Evolutionary conservation across 2,329 filamentous ascomycete species (phyloP).

Genomic region (Passalora sequoiae): DNA sequence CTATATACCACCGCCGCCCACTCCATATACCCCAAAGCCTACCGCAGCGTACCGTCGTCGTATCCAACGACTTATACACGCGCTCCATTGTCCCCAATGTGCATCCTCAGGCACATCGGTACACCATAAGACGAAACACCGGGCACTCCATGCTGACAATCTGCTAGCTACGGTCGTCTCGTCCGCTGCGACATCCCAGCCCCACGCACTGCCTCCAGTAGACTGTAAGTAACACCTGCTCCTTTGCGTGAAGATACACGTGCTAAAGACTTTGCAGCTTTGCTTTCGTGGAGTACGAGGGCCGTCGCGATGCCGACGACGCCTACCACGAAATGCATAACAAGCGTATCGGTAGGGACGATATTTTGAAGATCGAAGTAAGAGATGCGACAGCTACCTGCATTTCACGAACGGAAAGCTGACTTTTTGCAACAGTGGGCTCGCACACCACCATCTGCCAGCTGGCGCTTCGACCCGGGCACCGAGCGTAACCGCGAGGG

Average conservation of each 20-base stretch:
- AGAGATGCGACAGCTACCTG: too few relatives aligned
- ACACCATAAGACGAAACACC: too few relatives aligned
- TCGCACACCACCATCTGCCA: slow-evolving; percentile 92
- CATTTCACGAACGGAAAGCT: too few relatives aligned
- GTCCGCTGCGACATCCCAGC: slow-evolving; percentile 98
- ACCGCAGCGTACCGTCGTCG: too few relatives aligned
- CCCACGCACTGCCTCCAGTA: slow-evolving; percentile 84
- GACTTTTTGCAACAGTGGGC: slow-evolving; percentile 69
- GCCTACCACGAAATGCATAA: slow-evolving; percentile 99
- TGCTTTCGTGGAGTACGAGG: slow-evolving; percentile 98
- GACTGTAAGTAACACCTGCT: slow-evolving; percentile 84
- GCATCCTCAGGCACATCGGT: too few relatives aligned
- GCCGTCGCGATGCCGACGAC: slow-evolving; percentile 94
- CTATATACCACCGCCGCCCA: neutral
- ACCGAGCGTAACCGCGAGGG: slow-evolving; percentile 62
- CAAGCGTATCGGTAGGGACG: slow-evolving; percentile 93
- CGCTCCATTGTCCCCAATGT: too few relatives aligned
- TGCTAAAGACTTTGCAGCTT: slow-evolving; percentile 58
- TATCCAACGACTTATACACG: too few relatives aligned
- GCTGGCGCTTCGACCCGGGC: slow-evolving; percentile 95
- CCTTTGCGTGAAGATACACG: slow-evolving; percentile 11
- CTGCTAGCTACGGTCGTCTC: slow-evolving; percentile 82
- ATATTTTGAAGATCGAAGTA: slow-evolving; percentile 96
- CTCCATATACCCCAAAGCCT: neutral
- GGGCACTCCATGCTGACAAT: slow-evolving; percentile 38